phyloP scores from a whole-genome alignment of 768 basidiomycete species.

The Filobasidium wieringae region DNA sequence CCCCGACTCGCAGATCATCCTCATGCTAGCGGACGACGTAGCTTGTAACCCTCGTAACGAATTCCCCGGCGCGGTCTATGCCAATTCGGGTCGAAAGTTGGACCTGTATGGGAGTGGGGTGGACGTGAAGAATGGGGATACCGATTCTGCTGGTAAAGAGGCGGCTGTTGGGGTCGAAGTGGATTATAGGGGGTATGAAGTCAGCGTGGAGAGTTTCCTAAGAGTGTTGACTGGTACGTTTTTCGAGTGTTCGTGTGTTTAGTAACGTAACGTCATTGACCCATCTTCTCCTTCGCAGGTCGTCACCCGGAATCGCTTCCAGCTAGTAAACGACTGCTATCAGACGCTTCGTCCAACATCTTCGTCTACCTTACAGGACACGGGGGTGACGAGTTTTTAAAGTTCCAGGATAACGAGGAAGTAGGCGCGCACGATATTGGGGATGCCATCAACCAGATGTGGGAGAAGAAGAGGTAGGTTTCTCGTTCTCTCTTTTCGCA shows the following conservation, averaged over 20 bases:
- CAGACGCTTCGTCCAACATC: slow-evolving; percentile 80
- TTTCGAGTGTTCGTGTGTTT: neutral
- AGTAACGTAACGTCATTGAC: neutral
- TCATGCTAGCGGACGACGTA: slow-evolving; percentile 95
- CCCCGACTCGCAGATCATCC: slow-evolving; percentile 95
- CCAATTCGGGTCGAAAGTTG: slow-evolving; percentile 65
- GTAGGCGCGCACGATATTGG: slow-evolving; percentile 95
- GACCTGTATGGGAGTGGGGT: slow-evolving; percentile 64
- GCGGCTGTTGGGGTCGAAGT: slow-evolving; percentile 76
- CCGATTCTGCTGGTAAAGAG: neutral
- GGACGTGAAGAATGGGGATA: neutral
- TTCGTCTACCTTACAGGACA: slow-evolving; percentile 99
- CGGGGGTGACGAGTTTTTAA: slow-evolving; percentile 94
- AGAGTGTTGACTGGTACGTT: slow-evolving; percentile 73
- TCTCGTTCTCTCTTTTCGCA: neutral
- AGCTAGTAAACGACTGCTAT: slow-evolving; percentile 79
- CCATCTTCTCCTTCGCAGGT: slow-evolving; percentile 44
- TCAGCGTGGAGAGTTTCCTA: slow-evolving; percentile 92
- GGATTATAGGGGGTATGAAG: slow-evolving; percentile 95
- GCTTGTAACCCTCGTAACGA: slow-evolving; percentile 87
- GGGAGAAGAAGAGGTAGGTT: slow-evolving; percentile 76
- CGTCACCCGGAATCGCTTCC: slow-evolving; percentile 74
- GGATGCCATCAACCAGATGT: slow-evolving; percentile 97
- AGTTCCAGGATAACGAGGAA: slow-evolving; percentile 98
- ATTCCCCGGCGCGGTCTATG: slow-evolving; percentile 83